These are phyloP conservation scores for Chlorella sp. DNA, from an alignment of 139 green algal species.

Conservation along the genomic window DNA sequence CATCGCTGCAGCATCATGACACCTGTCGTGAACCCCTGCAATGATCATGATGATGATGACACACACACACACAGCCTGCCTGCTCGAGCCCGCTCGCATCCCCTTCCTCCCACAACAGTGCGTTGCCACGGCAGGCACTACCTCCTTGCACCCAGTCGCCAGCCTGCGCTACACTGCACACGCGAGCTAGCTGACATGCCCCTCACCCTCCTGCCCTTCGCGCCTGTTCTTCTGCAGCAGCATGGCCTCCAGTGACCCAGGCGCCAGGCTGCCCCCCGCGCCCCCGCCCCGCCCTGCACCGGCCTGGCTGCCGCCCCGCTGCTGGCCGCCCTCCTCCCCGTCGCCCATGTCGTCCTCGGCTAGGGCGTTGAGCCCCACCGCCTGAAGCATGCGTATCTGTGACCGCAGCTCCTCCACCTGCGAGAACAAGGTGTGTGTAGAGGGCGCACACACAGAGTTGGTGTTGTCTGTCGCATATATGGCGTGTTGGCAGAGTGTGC, in stretches of 20 bases:
- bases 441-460: too few relatives aligned
- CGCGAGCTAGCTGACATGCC: too few relatives aligned
- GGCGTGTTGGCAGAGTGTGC: neutral
- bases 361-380: slow-evolving; percentile 60
- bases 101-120: neutral
- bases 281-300: neutral
- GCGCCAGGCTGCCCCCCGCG: neutral
- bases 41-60: neutral
- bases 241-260: slow-evolving; percentile 60
- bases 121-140: neutral
- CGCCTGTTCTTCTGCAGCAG: slow-evolving; percentile 15
- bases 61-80: neutral
- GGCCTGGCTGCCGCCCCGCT: neutral
- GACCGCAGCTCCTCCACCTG: slow-evolving; percentile 64
- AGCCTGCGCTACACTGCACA: neutral
- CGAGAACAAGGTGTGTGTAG: too few relatives aligned
- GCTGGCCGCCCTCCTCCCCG: neutral
- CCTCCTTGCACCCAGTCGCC: neutral
- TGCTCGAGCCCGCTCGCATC: neutral
- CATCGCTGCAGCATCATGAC: neutral
- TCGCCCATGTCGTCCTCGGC: slow-evolving; percentile 36
- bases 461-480: too few relatives aligned
- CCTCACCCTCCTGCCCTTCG: neutral
- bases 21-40: neutral
- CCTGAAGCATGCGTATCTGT: slow-evolving; percentile 69